Conservation (phyloP, 2,329 filamentous ascomycete species). For the Verticillium longisporum region DNA sequence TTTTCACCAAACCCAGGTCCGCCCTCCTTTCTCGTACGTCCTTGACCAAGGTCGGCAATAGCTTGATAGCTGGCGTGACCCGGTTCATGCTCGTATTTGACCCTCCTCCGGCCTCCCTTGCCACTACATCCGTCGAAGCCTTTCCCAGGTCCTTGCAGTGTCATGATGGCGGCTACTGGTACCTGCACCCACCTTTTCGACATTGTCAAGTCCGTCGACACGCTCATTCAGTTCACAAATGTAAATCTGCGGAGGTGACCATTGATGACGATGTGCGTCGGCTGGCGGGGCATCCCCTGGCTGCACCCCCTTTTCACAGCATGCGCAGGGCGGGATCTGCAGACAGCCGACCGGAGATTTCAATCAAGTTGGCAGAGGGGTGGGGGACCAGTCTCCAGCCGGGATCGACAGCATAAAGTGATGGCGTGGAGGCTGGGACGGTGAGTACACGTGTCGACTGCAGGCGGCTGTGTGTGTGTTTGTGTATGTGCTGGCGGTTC, state of each 20-base stretch:
- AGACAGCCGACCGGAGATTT: not conserved
- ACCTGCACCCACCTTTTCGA: too few relatives aligned
- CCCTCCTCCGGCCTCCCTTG: too few relatives aligned
- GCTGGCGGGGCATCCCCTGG: not conserved
- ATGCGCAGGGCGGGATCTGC: not conserved
- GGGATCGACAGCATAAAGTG: not conserved
- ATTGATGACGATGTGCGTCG: not conserved
- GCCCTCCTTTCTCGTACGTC: too few relatives aligned
- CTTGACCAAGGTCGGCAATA: too few relatives aligned
- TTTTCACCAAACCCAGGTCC: too few relatives aligned
- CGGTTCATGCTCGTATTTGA: too few relatives aligned
- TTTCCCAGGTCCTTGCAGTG: too few relatives aligned
- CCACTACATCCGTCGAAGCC: too few relatives aligned
- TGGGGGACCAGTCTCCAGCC: not conserved
- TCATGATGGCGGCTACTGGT: too few relatives aligned
- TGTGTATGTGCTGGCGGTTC: not conserved
- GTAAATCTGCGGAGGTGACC: not conserved
- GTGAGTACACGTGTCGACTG: not conserved
- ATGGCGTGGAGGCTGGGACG: not conserved
- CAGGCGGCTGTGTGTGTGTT: too few relatives aligned
- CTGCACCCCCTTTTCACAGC: not conserved
- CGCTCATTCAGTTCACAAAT: not conserved
- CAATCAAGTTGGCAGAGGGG: not conserved
- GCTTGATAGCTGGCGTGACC: too few relatives aligned
- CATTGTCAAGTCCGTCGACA: too few relatives aligned